These are phyloP conservation scores for Yarrowia divulgata DNA, from an alignment of 805 yeast genomes.

Conservation along the genomic window DNA sequence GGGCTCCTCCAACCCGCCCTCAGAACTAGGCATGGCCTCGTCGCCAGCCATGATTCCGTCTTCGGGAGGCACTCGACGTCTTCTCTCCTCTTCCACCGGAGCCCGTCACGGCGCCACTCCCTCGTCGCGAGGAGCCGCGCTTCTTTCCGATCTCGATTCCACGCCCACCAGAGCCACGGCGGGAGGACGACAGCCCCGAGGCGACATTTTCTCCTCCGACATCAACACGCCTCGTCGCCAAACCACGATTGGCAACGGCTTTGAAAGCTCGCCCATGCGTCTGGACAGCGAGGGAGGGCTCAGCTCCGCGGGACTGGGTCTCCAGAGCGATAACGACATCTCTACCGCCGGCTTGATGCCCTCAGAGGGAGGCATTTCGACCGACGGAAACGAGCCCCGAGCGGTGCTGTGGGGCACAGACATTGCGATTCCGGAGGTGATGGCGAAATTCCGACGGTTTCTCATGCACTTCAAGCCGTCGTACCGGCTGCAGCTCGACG, in stretches of 20 bases:
- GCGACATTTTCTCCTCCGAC: conserved; percentile 79
- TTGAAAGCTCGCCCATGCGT: conserved; percentile 29
- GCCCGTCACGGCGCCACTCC: conserved; percentile 2
- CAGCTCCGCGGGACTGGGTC: conserved; percentile 5
- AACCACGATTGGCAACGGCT: conserved; percentile 47
- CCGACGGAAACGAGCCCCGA: conserved; percentile 69
- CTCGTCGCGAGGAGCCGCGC: conserved; percentile 13
- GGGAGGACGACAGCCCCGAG: conserved; percentile 57
- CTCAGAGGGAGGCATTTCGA: conserved; percentile 1
- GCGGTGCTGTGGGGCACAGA: conserved; percentile 99
- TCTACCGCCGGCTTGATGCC: background rate
- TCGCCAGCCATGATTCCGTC: conserved; percentile 4
- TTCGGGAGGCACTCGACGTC: conserved; percentile 9
- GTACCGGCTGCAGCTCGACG: conserved; percentile 66
- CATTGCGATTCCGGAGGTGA: conserved; percentile 88
- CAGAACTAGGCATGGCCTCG: conserved; percentile 1
- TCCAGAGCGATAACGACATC: background rate
- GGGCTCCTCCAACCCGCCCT: conserved; percentile 9
- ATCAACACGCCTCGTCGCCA: conserved; percentile 70
- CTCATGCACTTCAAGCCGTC: conserved; percentile 82
- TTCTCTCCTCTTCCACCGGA: conserved; percentile 17
- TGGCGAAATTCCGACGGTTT: conserved; percentile 79
- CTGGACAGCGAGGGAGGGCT: conserved; percentile 15
- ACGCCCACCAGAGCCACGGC: conserved; percentile 11
- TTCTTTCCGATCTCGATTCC: conserved; percentile 17